Base-by-base conservation (phyloP, 2,329 filamentous ascomycete species). In the Trichoderma hamatum region DNA sequence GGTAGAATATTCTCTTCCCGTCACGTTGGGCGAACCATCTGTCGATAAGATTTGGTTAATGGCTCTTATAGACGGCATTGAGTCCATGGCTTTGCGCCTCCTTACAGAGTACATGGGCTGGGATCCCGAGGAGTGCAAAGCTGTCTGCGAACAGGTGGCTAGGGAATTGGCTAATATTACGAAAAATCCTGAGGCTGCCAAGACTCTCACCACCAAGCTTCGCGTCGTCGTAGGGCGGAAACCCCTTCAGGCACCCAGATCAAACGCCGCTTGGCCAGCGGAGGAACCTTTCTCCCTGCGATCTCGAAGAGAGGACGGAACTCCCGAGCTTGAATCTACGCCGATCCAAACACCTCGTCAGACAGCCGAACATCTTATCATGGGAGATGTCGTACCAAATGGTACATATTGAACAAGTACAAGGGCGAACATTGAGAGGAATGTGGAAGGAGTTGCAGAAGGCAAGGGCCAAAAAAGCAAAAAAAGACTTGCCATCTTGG, bases 31-130 rank as follows among this genome's bases (percentile, higher is more conserved):
- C 63, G 81, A 83, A 49, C 77, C 76, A 61, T 81, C 80, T 9
- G 82, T 83, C 3, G 84, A 85, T 51, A 85, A 85, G 71, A 82
- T 87, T 60, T 87, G 84, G 84, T 78, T 87, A 36, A 82, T 87
- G 28, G 80, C 82, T 2, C 81, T 84, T 69, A 77, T 87, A 36
- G 84, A 86, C 67, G 81, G 82, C 3, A 74, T 86, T 34, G 86
- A 88, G 74, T 81, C 85, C 13, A 75, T 78, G 36, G 82, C 78
- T 51, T 74, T 88, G 71, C 81, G 86, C 39, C 79, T 84, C 13
- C 78, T 88, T 68, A 88, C 85, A 1, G 82, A 81, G 71, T 79
- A 85, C 59, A 82, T 86, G 78, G 83, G 79, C 9, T 88, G 85
- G 85, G 81, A 84, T 26, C 77, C 83, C 0, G 81, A 85, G 1